A percentile compares a stretch with the other conserved stretches of the same genome.
Conservation (phyloP, 2,329 filamentous ascomycete genomes). For the Venturia effusa region DNA sequence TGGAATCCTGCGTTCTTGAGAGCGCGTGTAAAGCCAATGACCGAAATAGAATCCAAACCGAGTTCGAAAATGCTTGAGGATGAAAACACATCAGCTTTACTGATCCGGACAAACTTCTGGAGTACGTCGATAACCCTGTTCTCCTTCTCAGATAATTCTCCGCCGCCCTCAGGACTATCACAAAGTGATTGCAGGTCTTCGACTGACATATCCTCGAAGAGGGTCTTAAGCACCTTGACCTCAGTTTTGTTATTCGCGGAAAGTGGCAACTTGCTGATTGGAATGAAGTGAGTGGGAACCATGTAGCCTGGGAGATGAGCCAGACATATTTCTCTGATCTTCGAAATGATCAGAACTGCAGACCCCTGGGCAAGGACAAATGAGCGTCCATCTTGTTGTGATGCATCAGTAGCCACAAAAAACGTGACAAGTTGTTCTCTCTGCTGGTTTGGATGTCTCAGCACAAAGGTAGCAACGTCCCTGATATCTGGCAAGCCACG, state of each 20-base stretch:
- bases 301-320: constrained; percentile 70
- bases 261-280: constrained; percentile 61
- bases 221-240: constrained; percentile 51
- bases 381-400: not conserved
- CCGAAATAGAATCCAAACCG: constrained; percentile 80
- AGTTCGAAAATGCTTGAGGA: constrained; percentile 70
- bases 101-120: constrained; percentile 39
- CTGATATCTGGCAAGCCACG: constrained; percentile 44
- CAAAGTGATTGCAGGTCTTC: constrained; percentile 50
- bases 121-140: constrained; percentile 44
- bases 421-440: constrained; percentile 80
- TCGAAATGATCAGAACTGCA: constrained; percentile 9
- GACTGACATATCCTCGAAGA: constrained; percentile 53
- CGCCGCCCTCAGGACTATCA: constrained; percentile 6
- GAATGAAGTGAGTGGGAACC: constrained; percentile 77
- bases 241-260: constrained; percentile 89
- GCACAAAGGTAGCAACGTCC: constrained; percentile 67
- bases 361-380: constrained; percentile 15
- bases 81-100: constrained; percentile 34
- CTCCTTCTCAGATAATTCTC: constrained; percentile 27
- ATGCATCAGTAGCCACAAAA: constrained; percentile 23
- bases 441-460: constrained; percentile 59
- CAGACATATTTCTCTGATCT: constrained; percentile 46
- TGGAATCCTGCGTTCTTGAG: constrained; percentile 54
- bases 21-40: constrained; percentile 54